Evolutionary conservation across 148 eudicot species (phyloP), one percentile per base, ranked within the genome.

Genomic region (Persicaria maculosa): DNA sequence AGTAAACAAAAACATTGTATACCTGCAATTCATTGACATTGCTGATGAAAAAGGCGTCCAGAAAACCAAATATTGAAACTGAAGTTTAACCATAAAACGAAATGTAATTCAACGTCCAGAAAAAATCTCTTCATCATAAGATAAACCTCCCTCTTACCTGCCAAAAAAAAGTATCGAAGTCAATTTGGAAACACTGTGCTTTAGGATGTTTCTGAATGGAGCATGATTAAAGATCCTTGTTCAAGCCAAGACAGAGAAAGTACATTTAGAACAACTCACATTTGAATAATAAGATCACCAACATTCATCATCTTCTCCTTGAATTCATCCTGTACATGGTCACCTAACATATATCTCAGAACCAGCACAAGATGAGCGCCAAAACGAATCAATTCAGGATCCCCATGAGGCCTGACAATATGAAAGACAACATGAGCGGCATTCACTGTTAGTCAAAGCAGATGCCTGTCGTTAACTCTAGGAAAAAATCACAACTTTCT

Each of bases 311-410:
- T 86, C 84, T 87, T 95, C 89, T 95, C 97, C 81, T 81, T 89
- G 76, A 92, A 89, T 79, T 77, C 76, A 80, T 90, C 96, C 75
- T 86, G 59, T 89, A 92, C 83, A 75, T 92, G 89, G 78, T 92
- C 92, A 73, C 81, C 96, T 73, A 87, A 86, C 79, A 95, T 80
- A 83, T 82, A 81, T 70, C 98, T 80, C 72, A 95, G 93, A 80
- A 92, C 93, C 78, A 95, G 83, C 76, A 95, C 98, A 74, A 92
- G 75, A 78, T 95, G 98, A 55, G 98, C 98, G 58, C 97, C 96
- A 86, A 95, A 92, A 19, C 98, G 93, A 75, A 95, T 88, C 98
- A 95, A 86, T 78, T 92, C 90, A 17, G 98, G 96, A 82, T 95
- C 97, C 78, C 97, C 97, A 75, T 92, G 91, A 74, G 86, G 89